phyloP scores from a whole-genome alignment of 2,329 filamentous ascomycete species.

The Botrytis medusae region DNA sequence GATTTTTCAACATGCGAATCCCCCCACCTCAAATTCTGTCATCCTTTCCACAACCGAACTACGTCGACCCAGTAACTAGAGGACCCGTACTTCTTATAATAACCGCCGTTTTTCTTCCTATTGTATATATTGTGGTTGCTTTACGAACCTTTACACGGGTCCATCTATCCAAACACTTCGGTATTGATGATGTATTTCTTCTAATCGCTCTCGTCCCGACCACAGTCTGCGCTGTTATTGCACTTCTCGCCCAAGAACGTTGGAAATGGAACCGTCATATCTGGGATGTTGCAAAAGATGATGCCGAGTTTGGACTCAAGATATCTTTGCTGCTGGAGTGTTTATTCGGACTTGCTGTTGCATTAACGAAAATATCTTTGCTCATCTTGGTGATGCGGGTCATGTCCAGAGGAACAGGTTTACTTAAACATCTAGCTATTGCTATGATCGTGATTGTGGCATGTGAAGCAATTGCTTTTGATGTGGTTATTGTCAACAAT shows the following conservation, averaged over 20 bases:
- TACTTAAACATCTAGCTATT: conserved; percentile 36
- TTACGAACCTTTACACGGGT: conserved; percentile 50
- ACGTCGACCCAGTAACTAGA: conserved; percentile 46
- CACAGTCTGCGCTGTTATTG: conserved; percentile 41
- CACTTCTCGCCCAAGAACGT: conserved; percentile 39
- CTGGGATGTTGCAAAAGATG: conserved; percentile 43
- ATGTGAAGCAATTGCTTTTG: conserved; percentile 38
- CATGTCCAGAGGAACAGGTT: conserved; percentile 40
- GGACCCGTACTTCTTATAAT: conserved; percentile 46
- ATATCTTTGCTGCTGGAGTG: conserved; percentile 42
- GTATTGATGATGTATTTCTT: conserved; percentile 49
- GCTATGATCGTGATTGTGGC: conserved; percentile 40
- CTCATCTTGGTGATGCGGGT: conserved; percentile 39
- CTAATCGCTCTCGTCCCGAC: conserved; percentile 41
- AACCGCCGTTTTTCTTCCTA: conserved; percentile 42
- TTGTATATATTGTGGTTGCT: conserved; percentile 44
- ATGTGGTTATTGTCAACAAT: conserved; percentile 42
- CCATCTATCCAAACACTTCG: conserved; percentile 46
- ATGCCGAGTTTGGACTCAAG: conserved; percentile 40
- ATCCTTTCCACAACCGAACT: conserved; percentile 45
- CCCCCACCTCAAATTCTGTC: conserved; percentile 16
- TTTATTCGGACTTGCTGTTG: conserved; percentile 41
- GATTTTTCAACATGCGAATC: conserved; percentile 17
- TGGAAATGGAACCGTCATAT: conserved; percentile 44
- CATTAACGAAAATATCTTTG: conserved; percentile 43